phyloP scores from a whole-genome alignment of 495 filamentous ascomycete genomes.

The Mytilinidion resinicola region DNA sequence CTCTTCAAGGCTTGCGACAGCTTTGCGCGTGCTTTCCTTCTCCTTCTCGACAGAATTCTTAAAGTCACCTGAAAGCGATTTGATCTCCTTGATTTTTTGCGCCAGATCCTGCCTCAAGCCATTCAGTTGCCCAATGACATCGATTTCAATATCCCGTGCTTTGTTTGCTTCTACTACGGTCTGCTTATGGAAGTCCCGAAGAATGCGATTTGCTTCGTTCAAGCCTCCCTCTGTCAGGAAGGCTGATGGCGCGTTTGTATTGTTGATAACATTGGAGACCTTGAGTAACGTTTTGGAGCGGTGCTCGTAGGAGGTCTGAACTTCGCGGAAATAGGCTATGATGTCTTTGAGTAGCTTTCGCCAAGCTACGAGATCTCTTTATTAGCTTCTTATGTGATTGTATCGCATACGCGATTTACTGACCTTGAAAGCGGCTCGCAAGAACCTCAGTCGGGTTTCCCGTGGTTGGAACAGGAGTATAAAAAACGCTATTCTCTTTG shows the following conservation, averaged over 20 bases:
- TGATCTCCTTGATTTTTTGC: slow-evolving; percentile 98
- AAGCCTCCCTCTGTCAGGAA: slow-evolving; percentile 78
- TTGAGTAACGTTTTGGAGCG: slow-evolving; percentile 77
- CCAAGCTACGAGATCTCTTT: slow-evolving; percentile 58
- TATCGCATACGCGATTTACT: slow-evolving; percentile 19
- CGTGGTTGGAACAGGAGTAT: slow-evolving; percentile 78
- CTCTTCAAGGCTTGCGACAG: slow-evolving; percentile 73
- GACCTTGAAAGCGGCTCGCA: slow-evolving; percentile 85
- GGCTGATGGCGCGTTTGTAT: slow-evolving; percentile 59
- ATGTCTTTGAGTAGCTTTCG: slow-evolving; percentile 91
- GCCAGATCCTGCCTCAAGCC: slow-evolving; percentile 81
- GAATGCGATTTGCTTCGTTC: slow-evolving; percentile 73
- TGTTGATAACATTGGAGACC: slow-evolving; percentile 75
- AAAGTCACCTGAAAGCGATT: slow-evolving; percentile 83
- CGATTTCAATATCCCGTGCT: slow-evolving; percentile 79
- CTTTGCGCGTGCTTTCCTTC: slow-evolving; percentile 61
- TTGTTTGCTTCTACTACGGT: slow-evolving; percentile 79
- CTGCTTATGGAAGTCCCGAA: slow-evolving; percentile 76
- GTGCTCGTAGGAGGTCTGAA: slow-evolving; percentile 84
- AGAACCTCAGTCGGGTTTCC: slow-evolving; percentile 86
- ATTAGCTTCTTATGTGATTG: no score
- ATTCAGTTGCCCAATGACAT: slow-evolving; percentile 80
- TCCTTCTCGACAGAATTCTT: slow-evolving; percentile 83
- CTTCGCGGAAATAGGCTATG: slow-evolving; percentile 89
- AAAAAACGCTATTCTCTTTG: slow-evolving; percentile 80